Percentiles rank a stretch among this genome's conserved stretches.
Evolutionary conservation across 805 yeast genomes (phyloP).

Genomic region (Wilhelminamyces savonicus): DNA sequence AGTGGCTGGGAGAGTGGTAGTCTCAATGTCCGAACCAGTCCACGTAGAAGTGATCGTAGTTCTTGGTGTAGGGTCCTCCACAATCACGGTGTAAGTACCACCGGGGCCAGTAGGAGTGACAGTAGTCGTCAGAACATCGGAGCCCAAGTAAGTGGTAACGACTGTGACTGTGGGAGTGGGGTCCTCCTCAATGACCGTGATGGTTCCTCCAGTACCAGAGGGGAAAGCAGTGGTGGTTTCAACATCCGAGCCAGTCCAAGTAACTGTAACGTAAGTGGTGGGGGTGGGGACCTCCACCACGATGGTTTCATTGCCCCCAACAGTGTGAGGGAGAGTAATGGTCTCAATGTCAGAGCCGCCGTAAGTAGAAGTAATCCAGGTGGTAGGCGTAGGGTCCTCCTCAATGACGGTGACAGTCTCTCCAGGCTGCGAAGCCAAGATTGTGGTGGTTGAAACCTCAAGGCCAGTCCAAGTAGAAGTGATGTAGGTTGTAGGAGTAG

Average conservation of each 20-base stretch:
- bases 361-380: neutral
- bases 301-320: neutral
- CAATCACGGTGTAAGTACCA: conserved; percentile 3
- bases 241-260: neutral
- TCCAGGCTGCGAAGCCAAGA: neutral
- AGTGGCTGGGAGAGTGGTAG: conserved; percentile 3
- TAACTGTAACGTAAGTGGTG: neutral
- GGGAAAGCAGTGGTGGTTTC: neutral
- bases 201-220: neutral
- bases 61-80: conserved; percentile 5
- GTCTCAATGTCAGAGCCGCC: neutral
- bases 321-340: neutral
- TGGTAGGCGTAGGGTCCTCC: neutral
- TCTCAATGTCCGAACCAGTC: conserved; percentile 1
- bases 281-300: neutral
- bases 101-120: conserved; percentile 1
- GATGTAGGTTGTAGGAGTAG: neutral
- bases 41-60: conserved; percentile 2
- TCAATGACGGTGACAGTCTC: neutral
- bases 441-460: no score
- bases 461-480: no score
- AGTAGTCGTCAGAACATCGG: conserved; percentile 3
- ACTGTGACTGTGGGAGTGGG: conserved; percentile 4
- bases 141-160: conserved; percentile 1
- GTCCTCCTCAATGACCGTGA: conserved; percentile 1